Percentiles rank a stretch among this genome's conserved stretches.
Evolutionary conservation across 345 rosid genomes (phyloP).

Genomic region (Eucalyptus regnans): DNA sequence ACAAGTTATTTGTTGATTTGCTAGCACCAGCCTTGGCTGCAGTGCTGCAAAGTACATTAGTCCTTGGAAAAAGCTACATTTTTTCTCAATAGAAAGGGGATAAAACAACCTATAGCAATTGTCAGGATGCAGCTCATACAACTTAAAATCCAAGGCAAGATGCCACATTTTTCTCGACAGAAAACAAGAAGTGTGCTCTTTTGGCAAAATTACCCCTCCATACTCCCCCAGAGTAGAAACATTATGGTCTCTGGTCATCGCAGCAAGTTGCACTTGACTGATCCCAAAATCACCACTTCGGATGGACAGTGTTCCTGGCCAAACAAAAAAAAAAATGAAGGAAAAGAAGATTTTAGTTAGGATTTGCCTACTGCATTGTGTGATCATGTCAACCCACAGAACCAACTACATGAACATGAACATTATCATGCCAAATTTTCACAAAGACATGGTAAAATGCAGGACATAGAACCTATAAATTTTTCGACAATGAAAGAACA

Average conservation of each 20-base stretch:
- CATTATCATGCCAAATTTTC: not conserved
- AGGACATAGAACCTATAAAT: not conserved
- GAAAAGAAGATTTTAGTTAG: not conserved
- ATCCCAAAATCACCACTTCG: slow-evolving; percentile 44
- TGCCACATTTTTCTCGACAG: not conserved
- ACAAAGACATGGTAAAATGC: accelerated
- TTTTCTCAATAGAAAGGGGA: not conserved
- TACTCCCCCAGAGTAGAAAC: slow-evolving; percentile 35
- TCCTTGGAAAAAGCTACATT: not conserved
- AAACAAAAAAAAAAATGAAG: not conserved
- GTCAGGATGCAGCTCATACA: not conserved
- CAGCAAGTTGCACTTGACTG: slow-evolving; percentile 51
- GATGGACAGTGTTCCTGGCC: slow-evolving; percentile 16
- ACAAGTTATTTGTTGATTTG: not conserved
- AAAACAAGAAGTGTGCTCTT: not conserved
- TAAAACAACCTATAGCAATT: accelerated
- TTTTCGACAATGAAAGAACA: accelerated
- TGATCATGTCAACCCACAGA: not conserved
- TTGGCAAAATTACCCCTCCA: slow-evolving; percentile 59
- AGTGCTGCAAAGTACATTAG: not conserved
- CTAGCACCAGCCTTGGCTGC: not conserved
- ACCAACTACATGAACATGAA: not conserved
- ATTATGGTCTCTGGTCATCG: slow-evolving; percentile 64
- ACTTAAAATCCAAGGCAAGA: not conserved
- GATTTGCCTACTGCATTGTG: not conserved